phyloP scores from a whole-genome alignment of 2,329 filamentous ascomycete genomes.

The Xylariaceae sp. region DNA sequence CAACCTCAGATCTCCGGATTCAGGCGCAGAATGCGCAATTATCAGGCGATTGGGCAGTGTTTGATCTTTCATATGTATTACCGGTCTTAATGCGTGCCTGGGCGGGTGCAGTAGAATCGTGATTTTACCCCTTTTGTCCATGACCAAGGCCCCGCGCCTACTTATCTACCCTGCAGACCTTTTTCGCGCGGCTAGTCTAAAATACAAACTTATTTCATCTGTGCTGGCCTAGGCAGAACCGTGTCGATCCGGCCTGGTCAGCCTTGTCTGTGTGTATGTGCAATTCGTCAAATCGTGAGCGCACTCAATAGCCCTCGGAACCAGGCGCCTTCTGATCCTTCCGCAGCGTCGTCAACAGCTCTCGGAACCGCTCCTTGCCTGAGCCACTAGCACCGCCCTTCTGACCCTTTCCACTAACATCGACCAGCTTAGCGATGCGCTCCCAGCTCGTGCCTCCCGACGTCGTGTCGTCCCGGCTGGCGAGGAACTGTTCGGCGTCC shows the following conservation, averaged over 20 bases:
- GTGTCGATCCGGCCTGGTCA: no score
- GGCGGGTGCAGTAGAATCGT: no score
- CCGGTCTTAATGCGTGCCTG: no score
- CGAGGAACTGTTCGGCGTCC: slow-evolving; percentile 91
- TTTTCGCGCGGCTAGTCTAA: slow-evolving; percentile 20
- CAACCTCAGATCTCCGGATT: no score
- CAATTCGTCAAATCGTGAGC: slow-evolving; percentile 3
- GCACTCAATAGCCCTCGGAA: slow-evolving; percentile 55
- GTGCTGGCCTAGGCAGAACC: no score
- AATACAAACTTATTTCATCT: slow-evolving; percentile 16
- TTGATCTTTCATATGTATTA: no score
- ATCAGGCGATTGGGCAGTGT: no score
- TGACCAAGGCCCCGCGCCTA: slow-evolving; percentile 12
- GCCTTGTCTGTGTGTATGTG: slow-evolving; percentile 13
- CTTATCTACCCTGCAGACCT: slow-evolving; percentile 17
- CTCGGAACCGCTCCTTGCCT: slow-evolving; percentile 94
- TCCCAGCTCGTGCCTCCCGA: slow-evolving; percentile 98
- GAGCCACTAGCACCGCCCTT: slow-evolving; percentile 84
- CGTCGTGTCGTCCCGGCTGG: slow-evolving; percentile 84
- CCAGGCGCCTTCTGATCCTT: slow-evolving; percentile 87
- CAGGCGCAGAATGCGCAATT: no score
- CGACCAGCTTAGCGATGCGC: slow-evolving; percentile 95
- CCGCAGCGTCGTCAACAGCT: slow-evolving; percentile 78
- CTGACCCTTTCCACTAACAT: slow-evolving; percentile 87
- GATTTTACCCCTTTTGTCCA: slow-evolving; percentile 22